Conservation (phyloP, 257 asterid genomes). For the Solanum raphanifolium region DNA sequence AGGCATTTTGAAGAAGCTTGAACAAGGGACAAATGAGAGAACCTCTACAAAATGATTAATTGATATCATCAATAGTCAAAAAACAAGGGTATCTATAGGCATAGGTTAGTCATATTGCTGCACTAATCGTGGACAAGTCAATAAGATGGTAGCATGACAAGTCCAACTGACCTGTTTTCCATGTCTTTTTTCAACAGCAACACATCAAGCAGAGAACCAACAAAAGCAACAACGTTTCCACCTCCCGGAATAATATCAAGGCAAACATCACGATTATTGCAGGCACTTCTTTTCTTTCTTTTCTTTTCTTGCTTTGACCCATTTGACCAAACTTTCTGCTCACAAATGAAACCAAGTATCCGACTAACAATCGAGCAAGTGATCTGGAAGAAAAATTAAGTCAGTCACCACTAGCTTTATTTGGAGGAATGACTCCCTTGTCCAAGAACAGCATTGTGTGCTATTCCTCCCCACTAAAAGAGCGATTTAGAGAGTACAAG, state of each 20-base stretch:
- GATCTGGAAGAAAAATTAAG: constrained; percentile 45
- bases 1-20: constrained; percentile 51
- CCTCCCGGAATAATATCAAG: constrained; percentile 15
- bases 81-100: background rate
- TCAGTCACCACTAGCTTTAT: constrained; percentile 1
- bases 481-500: background rate
- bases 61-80: constrained; percentile 8
- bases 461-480: background rate
- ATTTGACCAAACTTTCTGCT: constrained; percentile 19
- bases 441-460: background rate
- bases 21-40: constrained; percentile 65
- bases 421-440: background rate
- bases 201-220: constrained; percentile 69
- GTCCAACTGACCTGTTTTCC: constrained; percentile 48
- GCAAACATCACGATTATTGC: constrained; percentile 14
- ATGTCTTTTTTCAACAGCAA: constrained; percentile 63
- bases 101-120: background rate
- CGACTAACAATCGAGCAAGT: constrained; percentile 32
- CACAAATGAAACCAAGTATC: constrained; percentile 45
- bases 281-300: constrained; percentile 34
- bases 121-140: background rate
- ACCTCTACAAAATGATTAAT: constrained; percentile 32
- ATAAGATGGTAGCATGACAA: background rate
- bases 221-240: constrained; percentile 32
- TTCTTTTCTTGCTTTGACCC: constrained; percentile 43